Conservation (phyloP, 108 stramenopile species). For the Pelagomonas calceolata region DNA sequence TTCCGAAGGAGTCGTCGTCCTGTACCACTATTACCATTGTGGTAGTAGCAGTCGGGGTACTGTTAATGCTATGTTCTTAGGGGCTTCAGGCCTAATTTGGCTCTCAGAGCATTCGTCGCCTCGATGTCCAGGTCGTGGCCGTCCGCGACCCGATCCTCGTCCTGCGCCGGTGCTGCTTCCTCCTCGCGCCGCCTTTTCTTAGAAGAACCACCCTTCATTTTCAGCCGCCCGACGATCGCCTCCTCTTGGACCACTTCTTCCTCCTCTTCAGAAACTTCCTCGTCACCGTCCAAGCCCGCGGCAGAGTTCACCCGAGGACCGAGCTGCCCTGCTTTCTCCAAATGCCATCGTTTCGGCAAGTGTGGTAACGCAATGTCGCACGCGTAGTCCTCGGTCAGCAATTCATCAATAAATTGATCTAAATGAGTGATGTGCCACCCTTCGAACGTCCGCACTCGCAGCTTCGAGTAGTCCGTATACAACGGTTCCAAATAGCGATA, state of each 20-base stretch:
- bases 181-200: too few species aligned
- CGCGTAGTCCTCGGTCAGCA: conserved; percentile 54
- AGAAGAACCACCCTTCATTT: too few species aligned
- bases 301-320: conserved; percentile 23
- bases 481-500: conserved; percentile 80
- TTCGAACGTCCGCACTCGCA: conserved; percentile 24
- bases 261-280: not conserved
- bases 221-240: too few species aligned
- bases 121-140: not conserved
- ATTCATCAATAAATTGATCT: conserved; percentile 80
- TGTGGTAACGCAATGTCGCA: conserved; percentile 83
- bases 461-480: conserved; percentile 74
- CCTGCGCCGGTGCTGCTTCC: not conserved
- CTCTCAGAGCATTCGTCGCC: not conserved
- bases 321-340: conserved; percentile 52
- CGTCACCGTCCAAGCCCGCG: not conserved
- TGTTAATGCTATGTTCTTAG: not conserved
- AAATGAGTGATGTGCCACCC: conserved; percentile 76
- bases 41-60: too few species aligned
- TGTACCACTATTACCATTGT: too few species aligned
- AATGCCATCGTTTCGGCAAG: conserved; percentile 58
- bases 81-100: not conserved
- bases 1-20: too few species aligned
- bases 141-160: too few species aligned
- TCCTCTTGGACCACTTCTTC: too few species aligned